Percentiles rank a stretch among this genome's conserved stretches.
Conservation (phyloP, 2,329 filamentous ascomycete species). For the Penicillium fuscoglaucum region DNA sequence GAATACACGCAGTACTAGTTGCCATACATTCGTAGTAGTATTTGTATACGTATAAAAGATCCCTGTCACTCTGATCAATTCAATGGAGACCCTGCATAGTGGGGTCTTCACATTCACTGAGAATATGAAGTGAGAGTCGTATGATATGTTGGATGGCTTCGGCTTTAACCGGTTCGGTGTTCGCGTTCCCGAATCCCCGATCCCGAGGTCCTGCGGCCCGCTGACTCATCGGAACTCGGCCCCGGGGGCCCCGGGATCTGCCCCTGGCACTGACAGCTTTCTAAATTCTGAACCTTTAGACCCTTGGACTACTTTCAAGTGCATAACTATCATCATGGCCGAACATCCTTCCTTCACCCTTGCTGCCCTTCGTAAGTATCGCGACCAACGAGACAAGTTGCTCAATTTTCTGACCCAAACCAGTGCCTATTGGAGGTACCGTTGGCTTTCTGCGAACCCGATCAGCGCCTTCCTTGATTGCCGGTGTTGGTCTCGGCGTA, state of each 20-base stretch:
- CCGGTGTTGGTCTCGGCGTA: slow-evolving; percentile 19
- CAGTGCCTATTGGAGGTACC: slow-evolving; percentile 19
- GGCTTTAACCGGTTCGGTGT: neutral
- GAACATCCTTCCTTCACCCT: slow-evolving; percentile 10
- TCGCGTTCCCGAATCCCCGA: neutral
- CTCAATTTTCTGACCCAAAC: neutral
- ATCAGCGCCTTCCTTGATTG: slow-evolving; percentile 20
- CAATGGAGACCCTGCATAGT: too few relatives aligned
- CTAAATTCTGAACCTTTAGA: neutral
- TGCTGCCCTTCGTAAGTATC: slow-evolving; percentile 1
- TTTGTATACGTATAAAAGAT: too few relatives aligned
- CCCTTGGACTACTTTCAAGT: neutral
- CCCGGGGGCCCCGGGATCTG: neutral
- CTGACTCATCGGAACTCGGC: neutral
- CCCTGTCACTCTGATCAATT: too few relatives aligned
- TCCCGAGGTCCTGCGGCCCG: neutral
- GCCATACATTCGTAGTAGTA: too few relatives aligned
- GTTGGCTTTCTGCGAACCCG: slow-evolving; percentile 20
- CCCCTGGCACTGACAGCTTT: neutral
- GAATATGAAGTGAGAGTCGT: neutral
- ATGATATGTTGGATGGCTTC: neutral
- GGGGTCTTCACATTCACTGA: too few relatives aligned
- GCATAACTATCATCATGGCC: neutral
- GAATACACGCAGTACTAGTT: too few relatives aligned
- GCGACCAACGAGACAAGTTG: neutral